These are phyloP conservation scores for Gymnopus androsaceus DNA, from an alignment of 1,284 basidiomycete genomes.

Conservation along the genomic window DNA sequence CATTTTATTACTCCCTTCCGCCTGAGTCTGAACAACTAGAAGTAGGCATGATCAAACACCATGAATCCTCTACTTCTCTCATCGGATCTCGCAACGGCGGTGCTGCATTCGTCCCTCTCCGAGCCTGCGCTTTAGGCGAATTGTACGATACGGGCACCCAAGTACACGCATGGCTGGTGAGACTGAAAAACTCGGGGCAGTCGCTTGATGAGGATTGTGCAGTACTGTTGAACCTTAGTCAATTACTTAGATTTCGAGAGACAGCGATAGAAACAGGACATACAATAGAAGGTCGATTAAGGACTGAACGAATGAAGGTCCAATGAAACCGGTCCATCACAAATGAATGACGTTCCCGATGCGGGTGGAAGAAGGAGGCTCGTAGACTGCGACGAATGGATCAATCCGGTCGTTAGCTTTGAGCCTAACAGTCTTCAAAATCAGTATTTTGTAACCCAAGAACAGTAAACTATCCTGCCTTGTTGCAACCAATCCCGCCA, in stretches of 20 bases:
- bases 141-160: conserved; percentile 50
- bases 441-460: not conserved
- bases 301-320: conserved; percentile 48
- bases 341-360: conserved; percentile 52
- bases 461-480: conserved; percentile 30
- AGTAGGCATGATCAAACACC: too few species aligned
- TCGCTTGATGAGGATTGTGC: not conserved
- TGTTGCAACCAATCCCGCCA: conserved; percentile 51
- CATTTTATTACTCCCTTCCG: too few species aligned
- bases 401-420: conserved; percentile 45
- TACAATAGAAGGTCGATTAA: conserved; percentile 50
- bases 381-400: conserved; percentile 49
- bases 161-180: conserved; percentile 39
- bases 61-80: too few species aligned
- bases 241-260: conserved; percentile 14
- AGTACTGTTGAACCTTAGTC: conserved; percentile 17
- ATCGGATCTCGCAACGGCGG: too few species aligned
- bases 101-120: too few species aligned
- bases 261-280: conserved; percentile 21
- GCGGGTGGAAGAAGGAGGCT: conserved; percentile 42
- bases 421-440: conserved; percentile 32
- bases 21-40: too few species aligned
- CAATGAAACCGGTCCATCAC: conserved; percentile 60
- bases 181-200: conserved; percentile 29
- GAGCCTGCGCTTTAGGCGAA: conserved; percentile 28